Evolutionary conservation across 2,329 filamentous ascomycete genomes (phyloP).

Genomic region (Lachnum nothofagi): DNA sequence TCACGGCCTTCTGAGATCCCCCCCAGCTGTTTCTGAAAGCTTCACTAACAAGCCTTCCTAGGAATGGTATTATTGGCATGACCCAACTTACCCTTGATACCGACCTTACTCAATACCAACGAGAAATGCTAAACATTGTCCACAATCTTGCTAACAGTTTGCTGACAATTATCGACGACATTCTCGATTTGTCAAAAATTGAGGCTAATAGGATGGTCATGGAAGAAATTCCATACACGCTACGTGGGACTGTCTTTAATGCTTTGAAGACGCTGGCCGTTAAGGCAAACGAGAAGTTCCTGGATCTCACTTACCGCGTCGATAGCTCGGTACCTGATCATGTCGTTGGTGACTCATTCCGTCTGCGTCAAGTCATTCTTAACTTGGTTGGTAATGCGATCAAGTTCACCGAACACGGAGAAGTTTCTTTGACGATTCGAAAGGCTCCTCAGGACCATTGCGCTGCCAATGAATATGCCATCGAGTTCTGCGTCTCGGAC

Average conservation of each 20-base stretch:
- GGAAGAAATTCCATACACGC: slow-evolving; percentile 93
- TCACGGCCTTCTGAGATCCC: no score
- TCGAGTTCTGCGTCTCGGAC: slow-evolving; percentile 92
- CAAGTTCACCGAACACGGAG: slow-evolving; percentile 96
- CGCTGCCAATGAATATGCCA: slow-evolving; percentile 73
- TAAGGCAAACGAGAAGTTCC: slow-evolving; percentile 91
- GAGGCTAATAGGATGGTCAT: slow-evolving; percentile 98
- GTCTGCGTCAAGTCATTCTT: slow-evolving; percentile 89
- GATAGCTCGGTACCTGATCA: slow-evolving; percentile 92
- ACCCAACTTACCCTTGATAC: slow-evolving; percentile 94
- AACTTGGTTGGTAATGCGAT: slow-evolving; percentile 98
- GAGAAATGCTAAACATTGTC: slow-evolving; percentile 98
- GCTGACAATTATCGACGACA: slow-evolving; percentile 91
- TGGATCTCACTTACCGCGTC: slow-evolving; percentile 89
- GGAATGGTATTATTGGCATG: slow-evolving; percentile 52
- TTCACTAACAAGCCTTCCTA: not conserved
- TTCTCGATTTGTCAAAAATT: slow-evolving; percentile 71
- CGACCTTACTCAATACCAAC: slow-evolving; percentile 87
- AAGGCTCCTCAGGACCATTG: slow-evolving; percentile 62
- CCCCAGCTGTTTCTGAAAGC: no score
- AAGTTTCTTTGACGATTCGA: slow-evolving; percentile 90
- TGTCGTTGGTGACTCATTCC: slow-evolving; percentile 93
- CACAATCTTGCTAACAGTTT: slow-evolving; percentile 94
- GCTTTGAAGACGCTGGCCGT: slow-evolving; percentile 94
- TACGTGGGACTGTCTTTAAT: slow-evolving; percentile 93